Percentiles rank a stretch among this genome's conserved stretches.
Conservation (phyloP, 1,284 basidiomycete species). For the Ustilago hordei region DNA sequence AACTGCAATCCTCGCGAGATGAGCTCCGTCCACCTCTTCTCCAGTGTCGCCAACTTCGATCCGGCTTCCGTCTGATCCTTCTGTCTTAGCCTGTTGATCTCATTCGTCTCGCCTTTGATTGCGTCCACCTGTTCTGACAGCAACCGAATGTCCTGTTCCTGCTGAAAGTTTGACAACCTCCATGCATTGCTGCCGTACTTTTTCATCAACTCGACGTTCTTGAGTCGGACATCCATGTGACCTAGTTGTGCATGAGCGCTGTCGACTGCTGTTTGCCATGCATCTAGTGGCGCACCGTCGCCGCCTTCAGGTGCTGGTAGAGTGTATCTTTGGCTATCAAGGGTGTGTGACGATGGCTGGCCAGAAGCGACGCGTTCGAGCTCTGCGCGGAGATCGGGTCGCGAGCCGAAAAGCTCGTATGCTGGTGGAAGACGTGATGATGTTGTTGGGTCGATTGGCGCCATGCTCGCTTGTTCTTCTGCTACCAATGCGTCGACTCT, state of each 20-base stretch:
- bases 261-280: conserved; percentile 81
- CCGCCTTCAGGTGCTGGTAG: conserved; percentile 78
- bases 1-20: conserved; percentile 88
- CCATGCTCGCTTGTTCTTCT: conserved; percentile 75
- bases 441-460: conserved; percentile 72
- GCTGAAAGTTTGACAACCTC: conserved; percentile 59
- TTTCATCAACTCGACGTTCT: conserved; percentile 85
- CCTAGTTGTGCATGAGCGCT: conserved; percentile 88
- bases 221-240: conserved; percentile 85
- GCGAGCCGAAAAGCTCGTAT: conserved; percentile 75
- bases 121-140: conserved; percentile 29
- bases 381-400: conserved; percentile 50
- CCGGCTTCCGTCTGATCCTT: conserved; percentile 78
- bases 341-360: conserved; percentile 74
- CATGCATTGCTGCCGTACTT: conserved; percentile 76
- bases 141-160: conserved; percentile 47
- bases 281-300: conserved; percentile 78
- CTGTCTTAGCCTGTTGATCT: conserved; percentile 56
- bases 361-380: conserved; percentile 60
- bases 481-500: conserved; percentile 81
- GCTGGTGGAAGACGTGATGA: conserved; percentile 76
- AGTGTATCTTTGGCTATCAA: conserved; percentile 85
- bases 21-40: conserved; percentile 87
- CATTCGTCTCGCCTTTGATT: conserved; percentile 37
- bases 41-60: conserved; percentile 80